Conservation (phyloP, 257 asterid species). For the Penstemon davidsonii region DNA sequence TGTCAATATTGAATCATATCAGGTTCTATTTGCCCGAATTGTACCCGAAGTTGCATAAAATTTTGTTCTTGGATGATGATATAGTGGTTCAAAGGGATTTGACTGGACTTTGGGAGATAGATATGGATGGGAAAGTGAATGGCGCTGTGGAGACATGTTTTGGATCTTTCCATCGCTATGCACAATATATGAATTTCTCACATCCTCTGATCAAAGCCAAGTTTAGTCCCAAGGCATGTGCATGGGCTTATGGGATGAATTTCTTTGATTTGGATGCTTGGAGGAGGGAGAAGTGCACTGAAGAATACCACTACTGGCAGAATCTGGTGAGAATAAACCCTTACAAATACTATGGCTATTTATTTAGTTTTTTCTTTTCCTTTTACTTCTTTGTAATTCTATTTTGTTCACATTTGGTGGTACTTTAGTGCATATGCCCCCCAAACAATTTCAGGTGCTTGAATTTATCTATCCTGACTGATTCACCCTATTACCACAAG, state of each 20-base stretch:
- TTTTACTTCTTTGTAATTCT: not conserved
- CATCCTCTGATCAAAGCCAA: slow-evolving; percentile 43
- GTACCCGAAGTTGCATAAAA: slow-evolving; percentile 46
- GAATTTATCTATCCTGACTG: not conserved
- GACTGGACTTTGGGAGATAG: slow-evolving; percentile 46
- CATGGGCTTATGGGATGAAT: slow-evolving; percentile 55
- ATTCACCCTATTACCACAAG: not conserved
- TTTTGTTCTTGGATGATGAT: slow-evolving; percentile 50
- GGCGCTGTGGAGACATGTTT: slow-evolving; percentile 53
- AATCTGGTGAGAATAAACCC: slow-evolving; percentile 32
- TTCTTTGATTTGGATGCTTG: slow-evolving; percentile 55
- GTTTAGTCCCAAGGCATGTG: slow-evolving; percentile 51
- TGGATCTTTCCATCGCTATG: slow-evolving; percentile 51
- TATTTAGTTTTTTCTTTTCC: not conserved
- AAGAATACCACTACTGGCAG: slow-evolving; percentile 52
- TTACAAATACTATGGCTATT: not conserved
- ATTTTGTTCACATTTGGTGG: not conserved
- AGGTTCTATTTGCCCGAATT: slow-evolving; percentile 50
- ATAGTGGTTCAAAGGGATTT: slow-evolving; percentile 48
- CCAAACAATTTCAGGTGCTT: not conserved
- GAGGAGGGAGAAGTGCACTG: slow-evolving; percentile 48
- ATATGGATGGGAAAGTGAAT: slow-evolving; percentile 50
- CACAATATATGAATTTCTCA: slow-evolving; percentile 48
- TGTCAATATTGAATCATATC: slow-evolving; percentile 45
- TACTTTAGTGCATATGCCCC: not conserved